These are phyloP conservation scores for Brassica hybrid DNA, from an alignment of 441 rosid species.

Conservation along the genomic window DNA sequence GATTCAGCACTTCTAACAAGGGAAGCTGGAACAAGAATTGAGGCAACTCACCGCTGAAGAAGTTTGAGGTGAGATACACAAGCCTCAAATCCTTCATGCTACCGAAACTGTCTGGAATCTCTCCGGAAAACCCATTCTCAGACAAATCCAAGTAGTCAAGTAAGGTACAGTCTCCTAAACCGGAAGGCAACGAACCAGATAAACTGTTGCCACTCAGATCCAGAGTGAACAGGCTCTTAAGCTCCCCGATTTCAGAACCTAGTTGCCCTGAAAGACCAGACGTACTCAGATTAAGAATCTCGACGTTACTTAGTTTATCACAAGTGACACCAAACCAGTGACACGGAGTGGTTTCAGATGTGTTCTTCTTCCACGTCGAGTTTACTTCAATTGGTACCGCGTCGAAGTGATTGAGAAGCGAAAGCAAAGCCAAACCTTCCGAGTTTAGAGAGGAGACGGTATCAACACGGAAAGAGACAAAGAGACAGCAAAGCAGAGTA, in stretches of 20 bases:
- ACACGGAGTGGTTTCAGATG: slow-evolving; percentile 65
- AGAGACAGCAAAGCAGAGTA: slow-evolving; percentile 32
- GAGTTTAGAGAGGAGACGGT: slow-evolving; percentile 44
- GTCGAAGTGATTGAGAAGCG: slow-evolving; percentile 55
- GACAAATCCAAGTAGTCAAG: slow-evolving; percentile 62
- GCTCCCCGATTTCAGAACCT: slow-evolving; percentile 59
- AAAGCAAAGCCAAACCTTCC: slow-evolving; percentile 58
- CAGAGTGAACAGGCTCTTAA: slow-evolving; percentile 49
- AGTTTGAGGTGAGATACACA: slow-evolving; percentile 54
- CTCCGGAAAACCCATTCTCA: slow-evolving; percentile 54
- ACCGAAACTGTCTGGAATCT: slow-evolving; percentile 51
- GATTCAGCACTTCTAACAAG: slow-evolving; percentile 41
- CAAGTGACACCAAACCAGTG: slow-evolving; percentile 71
- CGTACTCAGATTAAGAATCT: slow-evolving; percentile 50
- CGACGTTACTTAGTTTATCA: slow-evolving; percentile 44
- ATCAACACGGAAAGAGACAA: not conserved
- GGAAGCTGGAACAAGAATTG: slow-evolving; percentile 49
- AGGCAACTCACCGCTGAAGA: slow-evolving; percentile 55
- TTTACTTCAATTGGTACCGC: slow-evolving; percentile 41
- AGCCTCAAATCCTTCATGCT: slow-evolving; percentile 41
- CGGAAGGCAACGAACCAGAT: slow-evolving; percentile 55
- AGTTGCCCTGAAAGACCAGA: slow-evolving; percentile 59
- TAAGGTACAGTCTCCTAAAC: slow-evolving; percentile 52
- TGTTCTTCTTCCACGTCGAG: slow-evolving; percentile 54
- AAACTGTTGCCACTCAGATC: slow-evolving; percentile 57